phyloP scores from a whole-genome alignment of 164 flowering plant genomes.

The Vitis rupestris region DNA sequence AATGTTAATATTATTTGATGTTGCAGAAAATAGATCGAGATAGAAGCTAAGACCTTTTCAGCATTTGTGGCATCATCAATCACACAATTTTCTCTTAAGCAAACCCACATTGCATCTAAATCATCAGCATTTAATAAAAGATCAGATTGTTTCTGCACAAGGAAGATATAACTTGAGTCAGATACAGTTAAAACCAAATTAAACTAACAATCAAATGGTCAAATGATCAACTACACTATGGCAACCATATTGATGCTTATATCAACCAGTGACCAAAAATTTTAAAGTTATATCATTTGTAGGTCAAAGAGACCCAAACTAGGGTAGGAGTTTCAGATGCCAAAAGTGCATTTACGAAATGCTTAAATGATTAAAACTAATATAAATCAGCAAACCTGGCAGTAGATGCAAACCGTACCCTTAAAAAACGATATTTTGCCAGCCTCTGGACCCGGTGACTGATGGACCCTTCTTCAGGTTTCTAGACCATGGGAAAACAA shows the following conservation, averaged over 20 bases:
- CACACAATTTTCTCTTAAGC: constrained; percentile 94
- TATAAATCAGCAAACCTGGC: not conserved
- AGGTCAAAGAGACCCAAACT: no score
- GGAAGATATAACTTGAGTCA: constrained; percentile 2
- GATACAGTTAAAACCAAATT: not conserved
- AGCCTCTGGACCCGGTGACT: constrained; percentile 89
- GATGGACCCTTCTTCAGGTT: constrained; percentile 97
- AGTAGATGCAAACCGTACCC: constrained; percentile 38
- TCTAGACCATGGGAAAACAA: constrained; percentile 39
- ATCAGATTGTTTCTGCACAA: constrained; percentile 90
- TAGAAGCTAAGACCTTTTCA: constrained; percentile 64
- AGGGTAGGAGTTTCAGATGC: not conserved
- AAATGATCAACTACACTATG: no score
- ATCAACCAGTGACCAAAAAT: no score
- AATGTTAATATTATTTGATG: not conserved
- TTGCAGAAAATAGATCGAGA: not conserved
- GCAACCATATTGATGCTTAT: no score
- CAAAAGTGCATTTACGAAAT: constrained; percentile 1
- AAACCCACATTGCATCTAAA: constrained; percentile 98
- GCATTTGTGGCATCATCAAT: constrained; percentile 98
- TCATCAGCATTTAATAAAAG: constrained; percentile 94
- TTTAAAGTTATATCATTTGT: no score
- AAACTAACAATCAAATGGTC: not conserved
- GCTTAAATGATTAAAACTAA: not conserved
- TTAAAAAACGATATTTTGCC: constrained; percentile 84